Base-by-base conservation (phyloP, 106 monocot genomes). In the Narthecium ossifragum region DNA sequence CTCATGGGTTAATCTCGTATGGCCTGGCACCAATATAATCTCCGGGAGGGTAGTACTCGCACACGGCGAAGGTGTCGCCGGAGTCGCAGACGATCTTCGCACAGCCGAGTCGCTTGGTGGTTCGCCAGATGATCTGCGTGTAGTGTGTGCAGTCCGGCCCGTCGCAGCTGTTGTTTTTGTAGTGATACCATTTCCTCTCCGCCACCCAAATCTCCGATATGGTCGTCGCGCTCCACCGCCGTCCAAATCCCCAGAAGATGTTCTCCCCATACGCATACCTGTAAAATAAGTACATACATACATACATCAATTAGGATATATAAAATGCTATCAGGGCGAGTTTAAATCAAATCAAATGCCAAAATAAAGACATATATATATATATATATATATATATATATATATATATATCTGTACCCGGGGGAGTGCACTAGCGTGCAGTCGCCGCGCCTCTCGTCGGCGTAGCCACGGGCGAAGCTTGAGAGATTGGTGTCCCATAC, bases 81-180 rank as follows among this genome's bases (percentile, higher is more conserved):
- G 12, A 69, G 29, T n/a, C 7, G 53, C 78, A 78, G 0, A 59
- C 40, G 62, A 73, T 65, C 51, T 53, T 58, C 28, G 73, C 81
- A 34, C 82, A 82, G 0, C 82, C 82, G 21, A 82, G 18, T 26
- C 14, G 17, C 56, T 55, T n/a, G 4, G 82, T 67, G 14, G 27
- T 73, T 0, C 72, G 43, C 82, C 82, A 77, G 1, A 81, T 72
- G 14, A 81, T 47, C 67, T 81, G 76, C 1, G 81, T 81, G 68
- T 81, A 81, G 68, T 81, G 76, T 24, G 46, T 51, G 64, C 82
- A 82, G 20, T 64, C 73, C 2, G 23, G 27, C 2, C 73, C 68
- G 0, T 57, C 31, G 73, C 82, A 82, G 0, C 60, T 43, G 53
- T 82, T 82, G 23, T 22, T 68, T 46, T 41, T 26, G 55, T 77